Base-by-base conservation (phyloP, 768 basidiomycete genomes). In the Mrakia blollopis region DNA sequence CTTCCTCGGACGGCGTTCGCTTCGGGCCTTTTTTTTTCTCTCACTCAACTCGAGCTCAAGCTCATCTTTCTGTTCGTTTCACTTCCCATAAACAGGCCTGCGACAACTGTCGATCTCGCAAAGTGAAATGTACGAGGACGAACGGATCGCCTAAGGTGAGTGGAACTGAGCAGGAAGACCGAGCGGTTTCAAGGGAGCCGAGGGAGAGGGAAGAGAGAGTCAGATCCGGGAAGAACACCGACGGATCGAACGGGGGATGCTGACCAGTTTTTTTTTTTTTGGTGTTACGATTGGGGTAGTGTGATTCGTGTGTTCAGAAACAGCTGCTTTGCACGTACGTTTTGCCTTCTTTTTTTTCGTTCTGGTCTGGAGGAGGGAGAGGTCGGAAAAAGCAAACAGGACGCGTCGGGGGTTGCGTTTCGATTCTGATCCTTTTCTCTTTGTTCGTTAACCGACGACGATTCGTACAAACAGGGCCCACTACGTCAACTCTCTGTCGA, bases 301-400 rank as follows among this genome's bases (percentile, higher is more conserved):
- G 80, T 63, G 79, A 94, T 90, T 92, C 94, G 81, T 95, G 93
- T 83, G 84, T 89, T 78, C 88, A 90, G 78, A 95, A 95, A 85
- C 92, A 91, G 81, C 92, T 91, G 81, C 90, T 92, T 63, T 95
- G 93, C 92, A 94, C 93, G 92, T 93, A 81, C 80, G 91, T 88
- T 25, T 41, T 28, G 21, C 37, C 28, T 39, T 62, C 68, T 50
- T 2, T 81, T 92, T 91, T 50, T 18, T 50, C 13, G 1, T 21
- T 14, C 47, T 78, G 91, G 93, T 82, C n/a, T 89, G 85, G 81
- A 90, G 92, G 37, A 92, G 93, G 81, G 91, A 92, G 83, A 91
- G 90, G 28, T 93, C 92, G 9, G 90, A 88, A 83, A 91, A 93
- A 85, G 91, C 91, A 37, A 8, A n/a, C 11, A 39, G 37, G 37